A percentile compares a stretch with the other conserved stretches of the same genome.
These are phyloP conservation scores for Scleroderma citrinum DNA, from an alignment of 768 basidiomycete genomes.

Conservation along the genomic window DNA sequence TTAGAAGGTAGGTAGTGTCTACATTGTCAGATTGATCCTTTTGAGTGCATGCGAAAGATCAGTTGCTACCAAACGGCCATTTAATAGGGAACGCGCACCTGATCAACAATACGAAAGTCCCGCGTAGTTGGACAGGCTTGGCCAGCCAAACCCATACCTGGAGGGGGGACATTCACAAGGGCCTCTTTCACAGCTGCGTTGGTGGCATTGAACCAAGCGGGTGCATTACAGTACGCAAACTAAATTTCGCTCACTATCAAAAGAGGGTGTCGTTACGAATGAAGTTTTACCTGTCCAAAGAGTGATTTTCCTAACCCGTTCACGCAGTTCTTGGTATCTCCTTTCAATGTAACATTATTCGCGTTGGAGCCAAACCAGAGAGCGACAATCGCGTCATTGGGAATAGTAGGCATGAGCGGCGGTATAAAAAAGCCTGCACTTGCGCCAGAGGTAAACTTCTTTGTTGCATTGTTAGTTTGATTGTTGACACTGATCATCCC, in stretches of 20 bases:
- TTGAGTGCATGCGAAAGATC: background rate
- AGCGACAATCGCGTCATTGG: conserved; percentile 18
- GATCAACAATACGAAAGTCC: conserved; percentile 24
- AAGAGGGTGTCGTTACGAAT: background rate
- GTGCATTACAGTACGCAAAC: conserved; percentile 23
- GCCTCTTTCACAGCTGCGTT: conserved; percentile 15
- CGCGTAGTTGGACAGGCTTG: conserved; percentile 23
- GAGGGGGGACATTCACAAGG: conserved; percentile 14
- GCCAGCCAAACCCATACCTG: conserved; percentile 14
- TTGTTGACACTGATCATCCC: conserved; percentile 19
- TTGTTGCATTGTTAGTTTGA: background rate
- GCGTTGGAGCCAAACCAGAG: conserved; percentile 27
- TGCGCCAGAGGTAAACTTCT: background rate
- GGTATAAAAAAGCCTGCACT: conserved; percentile 17
- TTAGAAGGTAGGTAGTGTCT: conserved; percentile 22
- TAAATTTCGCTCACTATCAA: background rate
- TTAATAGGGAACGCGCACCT: conserved; percentile 5
- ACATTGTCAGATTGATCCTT: conserved; percentile 26
- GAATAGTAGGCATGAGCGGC: conserved; percentile 19
- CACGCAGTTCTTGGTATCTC: conserved; percentile 15
- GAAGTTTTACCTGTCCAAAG: conserved; percentile 17
- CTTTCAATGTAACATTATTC: conserved; percentile 15
- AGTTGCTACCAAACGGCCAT: background rate
- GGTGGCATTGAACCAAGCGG: conserved; percentile 19
- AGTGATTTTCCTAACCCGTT: conserved; percentile 18